These are phyloP conservation scores for Clarireedia hainanense DNA, from an alignment of 2,329 filamentous ascomycete genomes.

Conservation along the genomic window DNA sequence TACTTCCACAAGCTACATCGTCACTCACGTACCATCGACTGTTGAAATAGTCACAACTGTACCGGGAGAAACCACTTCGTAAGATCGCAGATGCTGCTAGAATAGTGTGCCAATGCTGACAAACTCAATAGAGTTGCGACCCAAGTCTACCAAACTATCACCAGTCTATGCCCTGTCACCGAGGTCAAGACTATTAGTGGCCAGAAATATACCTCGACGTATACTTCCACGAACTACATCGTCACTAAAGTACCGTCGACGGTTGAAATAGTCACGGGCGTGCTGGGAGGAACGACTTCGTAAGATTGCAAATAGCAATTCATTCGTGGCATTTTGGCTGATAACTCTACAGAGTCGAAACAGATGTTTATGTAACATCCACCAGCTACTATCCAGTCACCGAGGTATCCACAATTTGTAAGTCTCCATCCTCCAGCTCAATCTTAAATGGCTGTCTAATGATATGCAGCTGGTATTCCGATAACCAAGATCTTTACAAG, in stretches of 20 bases:
- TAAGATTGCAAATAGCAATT: background rate
- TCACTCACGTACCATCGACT: conserved; percentile 16
- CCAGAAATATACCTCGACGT: conserved; percentile 29
- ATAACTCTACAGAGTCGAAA: conserved; percentile 21
- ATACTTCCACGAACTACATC: conserved; percentile 17
- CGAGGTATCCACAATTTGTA: conserved; percentile 38
- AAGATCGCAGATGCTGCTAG: background rate
- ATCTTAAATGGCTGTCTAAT: conserved; percentile 31
- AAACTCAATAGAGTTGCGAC: background rate
- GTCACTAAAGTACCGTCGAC: conserved; percentile 17
- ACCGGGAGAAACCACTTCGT: conserved; percentile 3
- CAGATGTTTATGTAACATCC: conserved; percentile 24
- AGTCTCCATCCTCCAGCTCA: conserved; percentile 27
- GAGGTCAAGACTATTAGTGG: conserved; percentile 39
- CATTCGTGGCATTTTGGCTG: conserved; percentile 7
- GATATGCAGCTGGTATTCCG: conserved; percentile 35
- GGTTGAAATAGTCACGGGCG: background rate
- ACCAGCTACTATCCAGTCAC: conserved; percentile 40
- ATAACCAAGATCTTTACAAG: conserved; percentile 28
- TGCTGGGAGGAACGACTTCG: conserved; percentile 3
- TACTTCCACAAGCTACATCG: conserved; percentile 17
- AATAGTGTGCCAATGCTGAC: background rate
- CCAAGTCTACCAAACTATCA: conserved; percentile 28
- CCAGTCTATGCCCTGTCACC: conserved; percentile 38
- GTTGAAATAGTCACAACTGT: background rate